Evolutionary conservation across 202 grass and related monocot species (phyloP).

Genomic region (Digitaria exilis): DNA sequence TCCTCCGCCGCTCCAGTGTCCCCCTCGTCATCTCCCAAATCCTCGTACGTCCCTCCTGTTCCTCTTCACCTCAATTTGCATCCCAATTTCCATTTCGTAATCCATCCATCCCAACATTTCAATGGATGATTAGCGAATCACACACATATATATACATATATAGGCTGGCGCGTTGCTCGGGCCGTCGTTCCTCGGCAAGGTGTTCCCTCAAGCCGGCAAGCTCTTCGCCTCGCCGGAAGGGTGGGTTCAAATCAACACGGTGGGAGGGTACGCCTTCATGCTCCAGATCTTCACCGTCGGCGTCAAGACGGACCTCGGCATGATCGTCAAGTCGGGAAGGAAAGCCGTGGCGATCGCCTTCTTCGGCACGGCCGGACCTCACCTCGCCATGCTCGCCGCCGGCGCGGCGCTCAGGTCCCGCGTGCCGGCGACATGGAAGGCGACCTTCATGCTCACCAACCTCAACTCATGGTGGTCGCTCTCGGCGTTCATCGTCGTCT

Average conservation of each 20-base stretch:
- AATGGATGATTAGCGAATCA: constrained; percentile 7
- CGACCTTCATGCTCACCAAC: constrained; percentile 39
- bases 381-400: constrained; percentile 30
- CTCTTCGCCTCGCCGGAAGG: constrained; percentile 56
- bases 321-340: constrained; percentile 74
- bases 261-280: constrained; percentile 58
- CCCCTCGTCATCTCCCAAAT: constrained; percentile 86
- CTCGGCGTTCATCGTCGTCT: constrained; percentile 75
- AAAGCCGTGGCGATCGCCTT: constrained; percentile 69
- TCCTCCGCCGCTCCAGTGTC: constrained; percentile 38
- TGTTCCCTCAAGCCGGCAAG: constrained; percentile 22
- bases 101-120: too few relatives aligned
- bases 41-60: constrained; percentile 56
- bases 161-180: constrained; percentile 75
- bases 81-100: too few relatives aligned
- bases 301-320: constrained; percentile 80
- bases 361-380: constrained; percentile 46
- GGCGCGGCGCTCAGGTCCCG: background rate
- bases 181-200: constrained; percentile 57
- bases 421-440: constrained; percentile 31
- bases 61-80: too few relatives aligned
- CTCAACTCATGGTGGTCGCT: constrained; percentile 67
- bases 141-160: too few relatives aligned
- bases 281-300: constrained; percentile 76
- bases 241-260: constrained; percentile 72